Evolutionary conservation across 2,329 filamentous ascomycete species (phyloP).

Genomic region (Ophiostoma perfectum): DNA sequence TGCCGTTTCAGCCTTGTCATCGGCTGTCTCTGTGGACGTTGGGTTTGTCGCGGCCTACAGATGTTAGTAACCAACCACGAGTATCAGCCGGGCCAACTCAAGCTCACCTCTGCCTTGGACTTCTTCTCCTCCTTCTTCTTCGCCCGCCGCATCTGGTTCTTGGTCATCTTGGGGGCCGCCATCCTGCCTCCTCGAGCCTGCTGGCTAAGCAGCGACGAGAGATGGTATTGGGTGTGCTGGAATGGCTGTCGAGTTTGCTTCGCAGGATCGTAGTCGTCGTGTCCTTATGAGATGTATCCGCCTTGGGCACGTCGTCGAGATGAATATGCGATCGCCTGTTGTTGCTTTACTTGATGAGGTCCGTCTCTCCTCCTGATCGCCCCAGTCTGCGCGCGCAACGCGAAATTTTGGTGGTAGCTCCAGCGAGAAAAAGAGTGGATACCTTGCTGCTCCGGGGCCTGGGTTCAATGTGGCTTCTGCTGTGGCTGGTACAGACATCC

Average conservation of each 20-base stretch:
- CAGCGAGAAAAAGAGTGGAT: not conserved
- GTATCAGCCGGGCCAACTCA: too few relatives aligned
- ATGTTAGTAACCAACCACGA: too few relatives aligned
- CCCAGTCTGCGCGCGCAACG: constrained; percentile 16
- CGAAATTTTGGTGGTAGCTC: constrained; percentile 23
- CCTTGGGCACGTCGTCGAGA: not conserved
- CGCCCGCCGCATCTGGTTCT: constrained; percentile 87
- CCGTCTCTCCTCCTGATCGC: constrained; percentile 5
- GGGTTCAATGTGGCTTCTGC: not conserved
- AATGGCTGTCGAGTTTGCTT: too few relatives aligned
- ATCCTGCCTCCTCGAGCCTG: constrained; percentile 39
- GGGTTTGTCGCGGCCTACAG: not conserved
- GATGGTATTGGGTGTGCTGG: not conserved
- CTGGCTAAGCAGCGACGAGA: not conserved
- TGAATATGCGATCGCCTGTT: not conserved
- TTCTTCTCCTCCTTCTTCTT: constrained; percentile 93
- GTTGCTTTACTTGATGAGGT: not conserved
- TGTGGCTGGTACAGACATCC: not conserved
- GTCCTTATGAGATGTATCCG: not conserved
- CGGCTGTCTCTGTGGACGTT: constrained; percentile 1
- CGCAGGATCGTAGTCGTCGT: not conserved
- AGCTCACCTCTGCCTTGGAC: constrained; percentile 37
- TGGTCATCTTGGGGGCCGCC: constrained; percentile 70
- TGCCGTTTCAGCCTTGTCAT: not conserved
- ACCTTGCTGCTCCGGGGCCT: not conserved